Evolutionary conservation across 2,329 filamentous ascomycete genomes (phyloP).

Genomic region (Pyrenophora graminea): DNA sequence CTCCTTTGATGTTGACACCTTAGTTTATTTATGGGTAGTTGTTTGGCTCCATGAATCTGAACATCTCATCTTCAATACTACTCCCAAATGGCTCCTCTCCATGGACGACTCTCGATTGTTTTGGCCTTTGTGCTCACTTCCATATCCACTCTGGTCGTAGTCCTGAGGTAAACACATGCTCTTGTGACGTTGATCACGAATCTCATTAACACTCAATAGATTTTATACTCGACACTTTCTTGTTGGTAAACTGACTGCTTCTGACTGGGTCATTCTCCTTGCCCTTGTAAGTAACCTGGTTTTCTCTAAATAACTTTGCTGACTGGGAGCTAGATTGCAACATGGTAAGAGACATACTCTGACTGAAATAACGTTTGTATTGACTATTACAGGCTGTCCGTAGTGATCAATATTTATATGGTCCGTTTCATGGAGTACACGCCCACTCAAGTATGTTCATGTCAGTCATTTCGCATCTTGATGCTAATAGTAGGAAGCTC

Average conservation of each 20-base stretch:
- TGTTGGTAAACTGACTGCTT: constrained; percentile 30
- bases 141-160: constrained; percentile 36
- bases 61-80: background rate
- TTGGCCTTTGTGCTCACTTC: constrained; percentile 34
- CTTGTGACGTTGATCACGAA: background rate
- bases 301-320: constrained; percentile 6
- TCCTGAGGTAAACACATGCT: constrained; percentile 27
- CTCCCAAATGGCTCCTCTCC: constrained; percentile 24
- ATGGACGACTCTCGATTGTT: constrained; percentile 29
- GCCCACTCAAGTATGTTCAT: constrained; percentile 17
- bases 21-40: background rate
- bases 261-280: constrained; percentile 38
- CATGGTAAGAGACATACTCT: constrained; percentile 19
- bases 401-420: constrained; percentile 35
- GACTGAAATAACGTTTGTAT: background rate
- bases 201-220: constrained; percentile 11
- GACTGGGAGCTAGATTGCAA: constrained; percentile 26
- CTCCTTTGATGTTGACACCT: constrained; percentile 1
- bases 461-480: no score
- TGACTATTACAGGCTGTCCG: constrained; percentile 18
- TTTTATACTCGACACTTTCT: constrained; percentile 38
- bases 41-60: background rate
- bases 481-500: background rate
- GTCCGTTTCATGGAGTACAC: constrained; percentile 31
- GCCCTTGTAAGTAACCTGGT: constrained; percentile 26